phyloP scores from a whole-genome alignment of 2,329 filamentous ascomycete genomes.

The Lasiodiplodia gonubiensis region DNA sequence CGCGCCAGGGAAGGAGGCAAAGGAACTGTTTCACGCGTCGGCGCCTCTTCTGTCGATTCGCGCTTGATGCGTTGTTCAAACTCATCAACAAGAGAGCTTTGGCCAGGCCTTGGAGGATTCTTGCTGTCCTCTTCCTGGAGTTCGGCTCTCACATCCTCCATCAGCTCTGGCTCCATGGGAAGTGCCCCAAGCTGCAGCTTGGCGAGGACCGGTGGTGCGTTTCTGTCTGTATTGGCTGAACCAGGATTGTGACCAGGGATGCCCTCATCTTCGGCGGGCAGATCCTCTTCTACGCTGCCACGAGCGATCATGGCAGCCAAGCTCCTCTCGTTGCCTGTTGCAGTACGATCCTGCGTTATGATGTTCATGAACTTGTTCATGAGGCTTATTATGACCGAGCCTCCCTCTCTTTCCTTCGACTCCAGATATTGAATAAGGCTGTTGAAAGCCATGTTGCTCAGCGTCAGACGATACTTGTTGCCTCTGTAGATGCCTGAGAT shows the following conservation, averaged over 20 bases:
- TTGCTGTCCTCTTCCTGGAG: conserved; percentile 83
- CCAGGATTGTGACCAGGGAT: conserved; percentile 71
- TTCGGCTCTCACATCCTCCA: conserved; percentile 85
- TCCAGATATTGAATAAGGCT: conserved; percentile 89
- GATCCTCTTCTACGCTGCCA: conserved; percentile 60
- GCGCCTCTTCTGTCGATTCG: conserved; percentile 85
- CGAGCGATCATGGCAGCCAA: conserved; percentile 65
- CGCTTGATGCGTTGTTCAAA: conserved; percentile 88
- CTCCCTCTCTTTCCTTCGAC: conserved; percentile 81
- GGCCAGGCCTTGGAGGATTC: conserved; percentile 73
- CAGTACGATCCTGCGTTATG: conserved; percentile 62
- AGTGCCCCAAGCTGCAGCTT: conserved; percentile 79
- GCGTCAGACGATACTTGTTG: conserved; percentile 86
- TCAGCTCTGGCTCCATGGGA: conserved; percentile 81
- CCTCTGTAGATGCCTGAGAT: conserved; percentile 81
- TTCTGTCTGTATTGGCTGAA: conserved; percentile 64
- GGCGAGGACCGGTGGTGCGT: conserved; percentile 63
- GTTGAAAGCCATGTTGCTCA: conserved; percentile 84
- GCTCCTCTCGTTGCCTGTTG: conserved; percentile 62
- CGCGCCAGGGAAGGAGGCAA: conserved; percentile 85
- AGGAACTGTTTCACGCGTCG: conserved; percentile 78
- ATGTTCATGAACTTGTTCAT: conserved; percentile 67
- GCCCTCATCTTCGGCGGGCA: conserved; percentile 70
- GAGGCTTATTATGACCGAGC: conserved; percentile 76
- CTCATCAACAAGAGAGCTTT: conserved; percentile 78